Percentiles rank a stretch among this genome's conserved stretches.
These are phyloP conservation scores for Zymoseptoria ardabiliae DNA, from an alignment of 2,329 filamentous ascomycete species.

Conservation along the genomic window DNA sequence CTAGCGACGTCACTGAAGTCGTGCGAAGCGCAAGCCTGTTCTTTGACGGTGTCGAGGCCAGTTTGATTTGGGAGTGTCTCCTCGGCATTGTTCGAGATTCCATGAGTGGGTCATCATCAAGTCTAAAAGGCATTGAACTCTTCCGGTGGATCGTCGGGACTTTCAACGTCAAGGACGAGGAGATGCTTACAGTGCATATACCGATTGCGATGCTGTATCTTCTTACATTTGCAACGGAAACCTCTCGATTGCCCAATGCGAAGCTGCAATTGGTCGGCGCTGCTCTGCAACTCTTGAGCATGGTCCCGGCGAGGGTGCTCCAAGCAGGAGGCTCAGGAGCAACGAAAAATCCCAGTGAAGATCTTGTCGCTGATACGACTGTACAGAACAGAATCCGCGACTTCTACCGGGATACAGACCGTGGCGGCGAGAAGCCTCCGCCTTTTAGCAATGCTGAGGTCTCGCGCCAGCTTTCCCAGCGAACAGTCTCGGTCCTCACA, in stretches of 20 bases:
- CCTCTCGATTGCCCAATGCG: not conserved
- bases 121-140: conserved; percentile 54
- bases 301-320: conserved; percentile 12
- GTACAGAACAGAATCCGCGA: conserved; percentile 5
- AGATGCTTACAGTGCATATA: conserved; percentile 84
- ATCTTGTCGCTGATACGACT: not conserved
- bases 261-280: conserved; percentile 2
- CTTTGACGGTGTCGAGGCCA: conserved; percentile 94
- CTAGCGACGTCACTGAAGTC: conserved; percentile 73
- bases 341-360: not conserved
- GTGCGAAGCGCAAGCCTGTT: conserved; percentile 89
- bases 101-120: conserved; percentile 2
- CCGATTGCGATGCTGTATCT: conserved; percentile 56
- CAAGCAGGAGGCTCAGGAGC: not conserved
- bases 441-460: conserved; percentile 2
- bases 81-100: conserved; percentile 15
- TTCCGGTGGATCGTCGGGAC: conserved; percentile 75
- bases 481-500: not conserved
- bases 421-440: not conserved
- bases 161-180: conserved; percentile 92
- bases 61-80: conserved; percentile 63
- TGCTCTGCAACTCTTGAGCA: conserved; percentile 9
- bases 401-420: conserved; percentile 7
- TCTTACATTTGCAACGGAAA: conserved; percentile 9
- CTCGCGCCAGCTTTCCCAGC: conserved; percentile 1